Evolutionary conservation across 768 basidiomycete genomes (phyloP), one percentile per base, ranked within the genome.

Genomic region (Tubosaeta sp.): DNA sequence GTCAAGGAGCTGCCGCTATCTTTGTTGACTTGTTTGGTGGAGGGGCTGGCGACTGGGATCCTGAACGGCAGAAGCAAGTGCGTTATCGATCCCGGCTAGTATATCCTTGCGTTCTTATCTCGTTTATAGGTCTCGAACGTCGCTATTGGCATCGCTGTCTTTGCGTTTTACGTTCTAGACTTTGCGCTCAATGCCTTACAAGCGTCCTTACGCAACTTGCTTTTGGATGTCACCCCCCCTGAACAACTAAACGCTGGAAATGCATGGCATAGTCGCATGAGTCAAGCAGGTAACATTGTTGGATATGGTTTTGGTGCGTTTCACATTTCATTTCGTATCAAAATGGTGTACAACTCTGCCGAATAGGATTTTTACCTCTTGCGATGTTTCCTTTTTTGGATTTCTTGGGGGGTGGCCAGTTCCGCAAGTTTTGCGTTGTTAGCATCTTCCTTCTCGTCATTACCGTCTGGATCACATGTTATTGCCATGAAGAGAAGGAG

Each of bases 201-300:
- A 77, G 91, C 91, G 3, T 95, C 93, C 11, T 74, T 97, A 32
- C 77, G 94, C 46, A 97, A 97, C 69, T 82, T 99, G n/a, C 77
- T 97, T 12, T 78, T 99, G 53, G 97, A 99, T 65, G 73, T 95
- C 46, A 83, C 91, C 0, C 95, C 97, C 6, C 81, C 90, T 13
- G 81, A 85, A 55, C 95, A 97, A 67, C 81, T 97, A 12, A 93
- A 86, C 51, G 79, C 84, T n/a, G 93, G 88, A 5, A 99, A 98
- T 72, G 97, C 97, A 32, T 99, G 95, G 94, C 94, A 97, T 56
- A 89, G 95, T 43, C 78, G 92, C 55, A 97, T 97, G 89, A 87
- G 84, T 41, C 93, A 98, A 65, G 84, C 93, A n/a, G 97, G 94
- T 19, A 98, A 97, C 65, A 95, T 98, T 45, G 68, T 97, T 57